Evolutionary conservation across 176 grass and related monocot genomes (phyloP).

Genomic region (Zea luxurians): DNA sequence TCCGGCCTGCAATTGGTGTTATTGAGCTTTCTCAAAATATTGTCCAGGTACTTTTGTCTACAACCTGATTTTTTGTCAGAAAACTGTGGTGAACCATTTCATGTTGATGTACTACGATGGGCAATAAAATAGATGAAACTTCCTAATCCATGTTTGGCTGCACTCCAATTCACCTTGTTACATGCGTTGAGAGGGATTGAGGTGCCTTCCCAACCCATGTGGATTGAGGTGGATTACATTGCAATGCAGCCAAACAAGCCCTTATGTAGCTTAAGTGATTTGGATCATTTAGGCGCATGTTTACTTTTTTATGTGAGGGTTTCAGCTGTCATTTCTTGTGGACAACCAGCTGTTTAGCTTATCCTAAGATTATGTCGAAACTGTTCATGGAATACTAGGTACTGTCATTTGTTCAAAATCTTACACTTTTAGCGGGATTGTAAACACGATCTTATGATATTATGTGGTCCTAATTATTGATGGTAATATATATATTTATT

Average conservation of each 20-base stretch:
- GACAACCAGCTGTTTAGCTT: not conserved
- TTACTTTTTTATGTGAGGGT: not conserved
- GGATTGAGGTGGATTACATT: not conserved
- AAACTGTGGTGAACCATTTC: not conserved
- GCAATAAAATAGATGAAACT: not conserved
- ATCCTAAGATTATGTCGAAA: not conserved
- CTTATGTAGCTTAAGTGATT: not conserved
- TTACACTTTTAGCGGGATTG: not conserved
- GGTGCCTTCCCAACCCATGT: not conserved
- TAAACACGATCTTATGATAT: not conserved
- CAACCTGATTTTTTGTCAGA: slow-evolving; percentile 8
- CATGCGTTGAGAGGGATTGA: not conserved
- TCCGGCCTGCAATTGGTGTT: slow-evolving; percentile 86
- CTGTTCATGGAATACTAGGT: not conserved
- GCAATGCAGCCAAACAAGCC: not conserved
- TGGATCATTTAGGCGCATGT: not conserved
- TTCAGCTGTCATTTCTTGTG: not conserved
- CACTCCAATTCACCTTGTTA: not conserved
- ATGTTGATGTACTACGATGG: not conserved
- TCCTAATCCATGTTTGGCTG: not conserved
- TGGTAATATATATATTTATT: not conserved
- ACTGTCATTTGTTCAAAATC: not conserved
- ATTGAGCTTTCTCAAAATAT: slow-evolving; percentile 99
- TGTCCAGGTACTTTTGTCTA: slow-evolving; percentile 62
- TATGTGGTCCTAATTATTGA: not conserved